These are phyloP conservation scores for Knoxdaviesia proteae DNA, from an alignment of 2,329 filamentous ascomycete genomes.

Conservation along the genomic window DNA sequence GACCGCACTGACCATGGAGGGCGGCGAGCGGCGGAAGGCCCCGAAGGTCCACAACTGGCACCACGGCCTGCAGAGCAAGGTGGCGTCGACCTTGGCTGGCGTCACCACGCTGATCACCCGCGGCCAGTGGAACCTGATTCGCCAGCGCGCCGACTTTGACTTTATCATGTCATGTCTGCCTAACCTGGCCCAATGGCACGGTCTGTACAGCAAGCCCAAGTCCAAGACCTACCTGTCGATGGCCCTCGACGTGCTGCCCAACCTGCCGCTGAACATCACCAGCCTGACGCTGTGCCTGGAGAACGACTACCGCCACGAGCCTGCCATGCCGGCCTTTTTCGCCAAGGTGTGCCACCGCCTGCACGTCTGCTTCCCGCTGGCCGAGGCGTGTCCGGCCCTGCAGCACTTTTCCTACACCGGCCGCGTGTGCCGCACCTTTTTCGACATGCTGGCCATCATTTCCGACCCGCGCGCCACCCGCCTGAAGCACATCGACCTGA, in stretches of 20 bases:
- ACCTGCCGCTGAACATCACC: constrained; percentile 34
- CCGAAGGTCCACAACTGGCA: constrained; percentile 32
- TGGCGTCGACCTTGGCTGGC: constrained; percentile 18
- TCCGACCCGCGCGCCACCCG: constrained; percentile 25
- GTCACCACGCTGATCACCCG: constrained; percentile 50
- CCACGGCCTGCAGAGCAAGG: constrained; percentile 2
- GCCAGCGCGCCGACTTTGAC: constrained; percentile 39
- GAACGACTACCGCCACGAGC: constrained; percentile 47
- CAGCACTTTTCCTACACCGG: constrained; percentile 55
- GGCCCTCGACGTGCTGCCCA: constrained; percentile 34
- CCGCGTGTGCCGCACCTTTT: constrained; percentile 48
- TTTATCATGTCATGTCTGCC: constrained; percentile 42
- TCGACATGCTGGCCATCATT: constrained; percentile 32
- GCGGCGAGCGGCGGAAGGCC: constrained; percentile 57
- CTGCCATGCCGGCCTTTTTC: constrained; percentile 37
- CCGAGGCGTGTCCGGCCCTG: constrained; percentile 35
- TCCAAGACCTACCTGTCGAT: constrained; percentile 53
- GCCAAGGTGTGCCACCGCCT: constrained; percentile 35
- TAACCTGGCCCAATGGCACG: constrained; percentile 40
- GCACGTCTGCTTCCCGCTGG: constrained; percentile 46
- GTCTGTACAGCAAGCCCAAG: constrained; percentile 51
- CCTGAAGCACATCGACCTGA: constrained; percentile 38
- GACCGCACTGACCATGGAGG: constrained; percentile 50
- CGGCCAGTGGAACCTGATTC: constrained; percentile 59
- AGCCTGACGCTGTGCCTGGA: constrained; percentile 50